Evolutionary conservation across 139 green algal genomes (phyloP).

Genomic region (Chlorokybus atmophyticus): DNA sequence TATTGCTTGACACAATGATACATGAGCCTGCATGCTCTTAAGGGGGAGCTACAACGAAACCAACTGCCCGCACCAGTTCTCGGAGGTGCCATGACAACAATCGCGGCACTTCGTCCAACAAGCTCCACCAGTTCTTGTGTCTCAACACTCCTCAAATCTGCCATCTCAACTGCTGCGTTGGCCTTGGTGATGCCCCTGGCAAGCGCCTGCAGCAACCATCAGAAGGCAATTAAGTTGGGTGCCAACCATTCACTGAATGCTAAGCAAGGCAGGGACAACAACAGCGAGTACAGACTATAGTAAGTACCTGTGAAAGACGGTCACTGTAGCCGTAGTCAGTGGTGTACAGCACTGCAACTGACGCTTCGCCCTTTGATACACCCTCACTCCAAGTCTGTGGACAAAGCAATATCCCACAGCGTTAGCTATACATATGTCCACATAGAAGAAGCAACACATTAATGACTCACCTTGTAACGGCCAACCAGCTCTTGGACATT

Average conservation of each 20-base stretch:
- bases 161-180: conserved; percentile 69
- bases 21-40: no score
- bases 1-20: no score
- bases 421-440: no score
- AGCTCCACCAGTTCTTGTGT: conserved; percentile 58
- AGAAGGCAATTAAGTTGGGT: no score
- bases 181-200: conserved; percentile 89
- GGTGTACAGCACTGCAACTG: conserved; percentile 70
- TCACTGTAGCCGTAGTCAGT: conserved; percentile 87
- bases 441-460: not conserved
- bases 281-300: no score
- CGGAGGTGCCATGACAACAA: conserved; percentile 69
- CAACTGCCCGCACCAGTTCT: not conserved
- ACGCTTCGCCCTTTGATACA: conserved; percentile 48
- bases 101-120: conserved; percentile 40
- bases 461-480: conserved; percentile 31
- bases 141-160: conserved; percentile 66
- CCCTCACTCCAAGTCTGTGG: not conserved
- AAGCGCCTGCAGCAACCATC: conserved; percentile 53
- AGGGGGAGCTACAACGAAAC: no score
- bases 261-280: not conserved
- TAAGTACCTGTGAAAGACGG: conserved; percentile 47
- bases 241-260: no score
- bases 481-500: conserved; percentile 61
- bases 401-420: no score